phyloP scores from a whole-genome alignment of 371 early-diverging fungal genomes.

The Mucor lusitanicus region DNA sequence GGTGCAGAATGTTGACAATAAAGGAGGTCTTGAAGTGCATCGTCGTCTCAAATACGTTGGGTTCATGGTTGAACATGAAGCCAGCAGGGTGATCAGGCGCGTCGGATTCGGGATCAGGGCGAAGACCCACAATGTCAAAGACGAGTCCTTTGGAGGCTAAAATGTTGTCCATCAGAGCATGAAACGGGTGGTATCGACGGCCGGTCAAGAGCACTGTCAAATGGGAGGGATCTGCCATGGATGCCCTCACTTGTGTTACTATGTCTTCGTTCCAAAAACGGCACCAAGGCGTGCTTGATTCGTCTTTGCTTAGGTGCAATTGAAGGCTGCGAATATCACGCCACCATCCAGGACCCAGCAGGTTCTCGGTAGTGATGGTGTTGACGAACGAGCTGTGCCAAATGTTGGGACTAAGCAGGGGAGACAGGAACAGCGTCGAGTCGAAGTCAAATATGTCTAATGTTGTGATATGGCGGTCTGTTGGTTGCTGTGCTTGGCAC shows the following conservation, averaged over 20 bases:
- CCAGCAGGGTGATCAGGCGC: not conserved
- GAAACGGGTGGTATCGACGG: conserved; percentile 57
- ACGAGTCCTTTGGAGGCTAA: conserved; percentile 35
- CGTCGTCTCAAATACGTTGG: conserved; percentile 45
- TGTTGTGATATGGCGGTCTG: not conserved
- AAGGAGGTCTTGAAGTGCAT: conserved; percentile 63
- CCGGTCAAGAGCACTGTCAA: conserved; percentile 63
- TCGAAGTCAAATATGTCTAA: conserved; percentile 84
- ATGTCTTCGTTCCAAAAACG: conserved; percentile 46
- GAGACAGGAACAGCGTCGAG: conserved; percentile 86
- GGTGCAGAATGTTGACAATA: conserved; percentile 46
- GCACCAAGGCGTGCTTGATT: conserved; percentile 30
- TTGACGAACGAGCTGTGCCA: conserved; percentile 68
- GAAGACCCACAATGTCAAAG: conserved; percentile 60
- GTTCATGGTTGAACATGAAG: conserved; percentile 12
- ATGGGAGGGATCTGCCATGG: conserved; percentile 39
- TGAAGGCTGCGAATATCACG: conserved; percentile 55
- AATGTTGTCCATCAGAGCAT: conserved; percentile 37
- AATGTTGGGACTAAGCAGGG: conserved; percentile 72
- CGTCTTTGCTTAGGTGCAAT: conserved; percentile 16
- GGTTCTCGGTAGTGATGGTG: conserved; percentile 55
- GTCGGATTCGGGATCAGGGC: conserved; percentile 42
- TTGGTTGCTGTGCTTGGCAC: not conserved
- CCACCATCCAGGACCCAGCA: conserved; percentile 74
- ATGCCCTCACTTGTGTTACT: conserved; percentile 25